A percentile compares a stretch with the other conserved stretches of the same genome.
These are phyloP conservation scores for Epichloe sp. DNA, from an alignment of 2,329 filamentous ascomycete genomes.

Conservation along the genomic window DNA sequence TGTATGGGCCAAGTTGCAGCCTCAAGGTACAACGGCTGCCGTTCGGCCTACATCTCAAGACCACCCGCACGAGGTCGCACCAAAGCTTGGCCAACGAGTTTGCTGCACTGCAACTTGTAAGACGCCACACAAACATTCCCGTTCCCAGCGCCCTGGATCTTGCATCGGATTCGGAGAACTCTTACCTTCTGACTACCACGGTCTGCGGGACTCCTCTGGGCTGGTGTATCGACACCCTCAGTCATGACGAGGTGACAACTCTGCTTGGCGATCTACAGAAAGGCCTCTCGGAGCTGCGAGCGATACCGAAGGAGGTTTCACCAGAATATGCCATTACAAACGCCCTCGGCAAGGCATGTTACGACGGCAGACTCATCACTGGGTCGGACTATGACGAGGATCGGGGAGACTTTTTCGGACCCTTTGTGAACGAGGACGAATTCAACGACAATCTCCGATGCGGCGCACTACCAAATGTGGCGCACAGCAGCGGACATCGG, in stretches of 20 bases:
- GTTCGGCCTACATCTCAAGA: conserved; percentile 11
- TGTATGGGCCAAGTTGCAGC: conserved; percentile 8
- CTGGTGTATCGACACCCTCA: conserved; percentile 3
- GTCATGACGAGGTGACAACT: not conserved
- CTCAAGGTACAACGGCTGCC: conserved; percentile 9
- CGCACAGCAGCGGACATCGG: conserved; percentile 1
- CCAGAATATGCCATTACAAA: conserved; percentile 1
- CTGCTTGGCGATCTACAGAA: not conserved
- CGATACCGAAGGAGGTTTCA: conserved; percentile 1
- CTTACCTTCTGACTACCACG: conserved; percentile 2
- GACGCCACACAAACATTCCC: conserved; percentile 1
- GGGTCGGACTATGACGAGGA: not conserved
- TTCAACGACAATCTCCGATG: conserved; percentile 5
- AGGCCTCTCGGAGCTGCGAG: not conserved
- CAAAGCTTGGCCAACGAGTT: conserved; percentile 2
- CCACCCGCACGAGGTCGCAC: not conserved
- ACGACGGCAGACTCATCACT: not conserved
- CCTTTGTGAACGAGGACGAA: conserved; percentile 6
- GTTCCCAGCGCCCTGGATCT: conserved; percentile 3
- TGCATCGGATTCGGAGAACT: not conserved
- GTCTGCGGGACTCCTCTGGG: not conserved
- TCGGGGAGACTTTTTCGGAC: conserved; percentile 4
- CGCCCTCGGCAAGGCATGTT: not conserved
- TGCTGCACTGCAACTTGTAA: conserved; percentile 2
- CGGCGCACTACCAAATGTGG: not conserved